These are phyloP conservation scores for Avena eriantha DNA, from an alignment of 176 grass and related monocot species.

Conservation along the genomic window DNA sequence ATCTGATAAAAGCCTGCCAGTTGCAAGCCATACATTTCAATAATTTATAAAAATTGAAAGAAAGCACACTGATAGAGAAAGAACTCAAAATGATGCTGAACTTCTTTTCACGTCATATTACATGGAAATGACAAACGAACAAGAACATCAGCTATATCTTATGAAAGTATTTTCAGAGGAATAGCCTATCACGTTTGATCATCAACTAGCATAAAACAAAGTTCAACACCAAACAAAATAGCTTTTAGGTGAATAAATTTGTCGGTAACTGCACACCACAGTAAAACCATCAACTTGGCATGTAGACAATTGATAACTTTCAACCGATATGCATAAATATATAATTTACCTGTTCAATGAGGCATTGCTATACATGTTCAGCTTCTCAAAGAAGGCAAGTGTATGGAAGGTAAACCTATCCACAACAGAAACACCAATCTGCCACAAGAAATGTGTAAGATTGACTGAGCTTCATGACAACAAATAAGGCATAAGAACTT, in stretches of 20 bases:
- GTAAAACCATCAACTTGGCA: constrained; percentile 26
- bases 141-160: constrained; percentile 23
- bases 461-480: constrained; percentile 20
- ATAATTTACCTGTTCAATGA: constrained; percentile 82
- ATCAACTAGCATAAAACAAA: constrained; percentile 24
- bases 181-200: background rate
- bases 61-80: background rate
- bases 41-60: constrained; percentile 8
- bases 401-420: constrained; percentile 99
- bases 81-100: constrained; percentile 11
- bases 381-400: constrained; percentile 96
- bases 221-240: background rate
- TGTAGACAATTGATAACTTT: constrained; percentile 19
- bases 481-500: background rate
- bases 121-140: constrained; percentile 22
- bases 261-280: background rate
- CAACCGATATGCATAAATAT: constrained; percentile 20
- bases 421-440: constrained; percentile 98
- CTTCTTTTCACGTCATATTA: background rate
- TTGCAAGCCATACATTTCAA: constrained; percentile 13
- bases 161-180: background rate
- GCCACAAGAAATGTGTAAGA: constrained; percentile 45
- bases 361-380: constrained; percentile 99
- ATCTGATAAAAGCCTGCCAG: constrained; percentile 6
- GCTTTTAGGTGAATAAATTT: background rate